Conservation (phyloP, 768 basidiomycete genomes). For the Melanogaster broomeanus region DNA sequence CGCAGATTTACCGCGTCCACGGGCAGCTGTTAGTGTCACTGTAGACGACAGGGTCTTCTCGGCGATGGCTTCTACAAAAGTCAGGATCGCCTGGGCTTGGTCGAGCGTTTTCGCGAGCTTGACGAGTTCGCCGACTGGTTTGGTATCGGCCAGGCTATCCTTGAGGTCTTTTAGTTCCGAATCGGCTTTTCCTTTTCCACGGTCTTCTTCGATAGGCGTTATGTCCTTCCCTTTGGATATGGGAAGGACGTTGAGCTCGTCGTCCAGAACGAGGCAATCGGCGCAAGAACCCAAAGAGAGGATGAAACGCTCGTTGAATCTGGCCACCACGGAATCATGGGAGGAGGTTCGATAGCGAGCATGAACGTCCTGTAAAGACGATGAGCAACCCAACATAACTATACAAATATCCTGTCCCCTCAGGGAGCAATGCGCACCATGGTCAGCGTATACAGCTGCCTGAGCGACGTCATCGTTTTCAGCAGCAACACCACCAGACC, state of each 20-base stretch:
- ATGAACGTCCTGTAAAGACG: slow-evolving; percentile 81
- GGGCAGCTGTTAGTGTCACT: slow-evolving; percentile 90
- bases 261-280: slow-evolving; percentile 93
- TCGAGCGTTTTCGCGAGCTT: slow-evolving; percentile 91
- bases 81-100: slow-evolving; percentile 92
- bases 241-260: slow-evolving; percentile 96
- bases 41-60: slow-evolving; percentile 94
- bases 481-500: slow-evolving; percentile 85
- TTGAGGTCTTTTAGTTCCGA: slow-evolving; percentile 77
- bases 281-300: slow-evolving; percentile 92
- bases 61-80: slow-evolving; percentile 91
- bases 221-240: slow-evolving; percentile 96
- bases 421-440: slow-evolving; percentile 45
- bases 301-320: slow-evolving; percentile 99
- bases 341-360: slow-evolving; percentile 90
- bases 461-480: slow-evolving; percentile 92
- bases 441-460: slow-evolving; percentile 91
- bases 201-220: slow-evolving; percentile 54
- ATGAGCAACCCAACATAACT: not conserved
- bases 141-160: slow-evolving; percentile 75
- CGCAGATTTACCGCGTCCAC: slow-evolving; percentile 96
- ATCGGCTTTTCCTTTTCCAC: slow-evolving; percentile 53
- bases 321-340: slow-evolving; percentile 84
- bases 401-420: not conserved
- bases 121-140: slow-evolving; percentile 86